Evolutionary conservation across 176 grass and related monocot genomes (phyloP), one percentile per base, ranked within the genome.

Genomic region (Eragrostis nindensis): DNA sequence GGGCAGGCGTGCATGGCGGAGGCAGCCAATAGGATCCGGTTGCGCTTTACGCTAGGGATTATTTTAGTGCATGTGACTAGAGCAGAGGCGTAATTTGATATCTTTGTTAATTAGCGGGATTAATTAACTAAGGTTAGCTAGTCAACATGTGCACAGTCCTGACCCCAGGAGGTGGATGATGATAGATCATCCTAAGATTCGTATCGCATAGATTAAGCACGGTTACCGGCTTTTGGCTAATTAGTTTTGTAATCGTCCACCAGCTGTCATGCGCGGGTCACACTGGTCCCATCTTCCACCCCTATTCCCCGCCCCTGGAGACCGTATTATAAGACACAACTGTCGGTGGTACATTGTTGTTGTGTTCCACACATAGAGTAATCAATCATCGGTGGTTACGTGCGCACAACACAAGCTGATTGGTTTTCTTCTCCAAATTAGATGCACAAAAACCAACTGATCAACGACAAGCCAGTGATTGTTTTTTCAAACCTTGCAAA

Each of bases 181-280:
- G 64, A 78, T 92, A 79, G 85, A 94, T 97, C 85, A 82, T 92
- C 85, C 89, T 94, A 94, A 97, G 89, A 97, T 97, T 84, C 91
- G 94, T 94, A 94, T 97, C 91, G 1, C 45, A 87, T 93, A 86
- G 60, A 79, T 79, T 90, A 97, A 89, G 63, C 40, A n/a, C n/a
- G 56, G 1, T 61, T 86, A 24, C 10, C 16, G 16, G 68, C 70
- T 83, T 91, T 87, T 79, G 57, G 39, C 24, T n/a, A n/a, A n/a
- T 21, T 25, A 36, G 75, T 73, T 87, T 86, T 80, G 9, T 80
- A 74, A 9, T 68, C n/a, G 6, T 8, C 17, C 48, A 89, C 71
- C 66, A 77, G 77, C 65, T 89, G 71, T 70, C 46, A 76, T 65
- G 71, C 25, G 70, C 25, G 62, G 30, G 39, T 24, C 50, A 15